Conservation (phyloP, 2,329 filamentous ascomycete species). For the Fusarium succisae region DNA sequence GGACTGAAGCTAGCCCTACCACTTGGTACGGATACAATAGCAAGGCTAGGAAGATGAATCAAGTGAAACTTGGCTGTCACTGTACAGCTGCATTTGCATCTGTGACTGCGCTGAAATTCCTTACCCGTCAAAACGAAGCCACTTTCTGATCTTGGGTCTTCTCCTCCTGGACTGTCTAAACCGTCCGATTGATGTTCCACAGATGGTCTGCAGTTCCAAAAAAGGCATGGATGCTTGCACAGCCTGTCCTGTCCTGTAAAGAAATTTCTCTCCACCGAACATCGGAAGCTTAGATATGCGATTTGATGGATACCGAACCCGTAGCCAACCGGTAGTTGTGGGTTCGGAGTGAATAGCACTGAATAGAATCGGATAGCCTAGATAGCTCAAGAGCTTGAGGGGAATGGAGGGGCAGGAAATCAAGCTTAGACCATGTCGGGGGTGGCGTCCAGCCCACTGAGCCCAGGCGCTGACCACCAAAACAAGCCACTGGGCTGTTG, state of each 20-base stretch:
- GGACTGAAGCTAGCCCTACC: conserved; percentile 17
- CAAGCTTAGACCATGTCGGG: conserved; percentile 32
- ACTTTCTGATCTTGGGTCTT: conserved; percentile 22
- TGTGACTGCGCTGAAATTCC: conserved; percentile 10
- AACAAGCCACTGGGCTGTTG: conserved; percentile 18
- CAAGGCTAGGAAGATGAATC: not conserved
- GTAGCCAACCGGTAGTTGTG: conserved; percentile 35
- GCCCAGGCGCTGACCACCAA: conserved; percentile 36
- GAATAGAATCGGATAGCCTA: conserved; percentile 18
- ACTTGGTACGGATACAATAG: conserved; percentile 1
- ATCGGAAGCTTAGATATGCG: conserved; percentile 32
- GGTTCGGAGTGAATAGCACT: conserved; percentile 17
- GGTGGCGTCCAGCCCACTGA: conserved; percentile 23
- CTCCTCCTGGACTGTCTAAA: not conserved
- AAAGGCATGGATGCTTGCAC: not conserved
- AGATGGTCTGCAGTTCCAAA: conserved; percentile 26
- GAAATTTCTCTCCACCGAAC: conserved; percentile 31
- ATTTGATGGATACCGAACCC: conserved; percentile 24
- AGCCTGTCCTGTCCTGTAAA: not conserved
- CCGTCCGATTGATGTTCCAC: conserved; percentile 31
- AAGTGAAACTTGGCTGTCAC: conserved; percentile 16
- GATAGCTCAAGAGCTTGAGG: conserved; percentile 27
- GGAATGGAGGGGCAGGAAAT: conserved; percentile 27
- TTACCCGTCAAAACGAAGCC: conserved; percentile 18
- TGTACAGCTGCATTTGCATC: conserved; percentile 1